Conservation (phyloP, 148 eudicot species). For the Rhododendron ferrugineum region DNA sequence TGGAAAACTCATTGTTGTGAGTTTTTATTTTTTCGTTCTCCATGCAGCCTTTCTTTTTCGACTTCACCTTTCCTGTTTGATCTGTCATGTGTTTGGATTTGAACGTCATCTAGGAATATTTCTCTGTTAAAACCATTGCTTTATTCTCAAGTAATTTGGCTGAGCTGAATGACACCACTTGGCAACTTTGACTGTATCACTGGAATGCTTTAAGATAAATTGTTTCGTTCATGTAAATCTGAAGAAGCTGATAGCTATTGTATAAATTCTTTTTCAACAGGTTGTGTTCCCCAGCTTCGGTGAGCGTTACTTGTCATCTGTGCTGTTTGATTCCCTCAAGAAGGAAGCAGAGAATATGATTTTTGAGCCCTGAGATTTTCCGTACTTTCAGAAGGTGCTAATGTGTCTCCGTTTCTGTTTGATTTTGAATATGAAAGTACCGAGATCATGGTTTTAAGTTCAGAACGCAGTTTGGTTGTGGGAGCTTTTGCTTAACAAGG, state of each 20-base stretch:
- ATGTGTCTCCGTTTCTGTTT: neutral
- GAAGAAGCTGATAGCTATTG: neutral
- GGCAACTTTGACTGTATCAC: neutral
- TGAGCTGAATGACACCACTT: neutral
- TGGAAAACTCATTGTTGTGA: slow-evolving; percentile 37
- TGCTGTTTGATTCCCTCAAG: slow-evolving; percentile 54
- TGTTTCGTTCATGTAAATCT: neutral
- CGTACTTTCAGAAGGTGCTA: neutral
- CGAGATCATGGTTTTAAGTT: neutral
- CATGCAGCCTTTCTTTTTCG: neutral
- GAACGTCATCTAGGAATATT: neutral
- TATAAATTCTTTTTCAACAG: slow-evolving; percentile 25
- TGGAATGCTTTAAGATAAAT: neutral
- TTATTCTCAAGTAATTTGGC: neutral
- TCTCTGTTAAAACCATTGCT: neutral
- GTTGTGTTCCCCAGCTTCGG: slow-evolving; percentile 81
- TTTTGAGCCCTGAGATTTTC: slow-evolving; percentile 34
- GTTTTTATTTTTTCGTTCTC: neutral
- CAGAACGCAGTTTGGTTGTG: neutral
- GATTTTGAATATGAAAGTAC: neutral
- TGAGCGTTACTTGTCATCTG: slow-evolving; percentile 71
- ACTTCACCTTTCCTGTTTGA: neutral
- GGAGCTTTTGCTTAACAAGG: neutral
- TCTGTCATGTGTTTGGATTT: neutral
- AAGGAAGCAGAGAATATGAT: slow-evolving; percentile 29